Evolutionary conservation across 2,329 filamentous ascomycete genomes (phyloP).

Genomic region (Aspergillus spinulosporus): DNA sequence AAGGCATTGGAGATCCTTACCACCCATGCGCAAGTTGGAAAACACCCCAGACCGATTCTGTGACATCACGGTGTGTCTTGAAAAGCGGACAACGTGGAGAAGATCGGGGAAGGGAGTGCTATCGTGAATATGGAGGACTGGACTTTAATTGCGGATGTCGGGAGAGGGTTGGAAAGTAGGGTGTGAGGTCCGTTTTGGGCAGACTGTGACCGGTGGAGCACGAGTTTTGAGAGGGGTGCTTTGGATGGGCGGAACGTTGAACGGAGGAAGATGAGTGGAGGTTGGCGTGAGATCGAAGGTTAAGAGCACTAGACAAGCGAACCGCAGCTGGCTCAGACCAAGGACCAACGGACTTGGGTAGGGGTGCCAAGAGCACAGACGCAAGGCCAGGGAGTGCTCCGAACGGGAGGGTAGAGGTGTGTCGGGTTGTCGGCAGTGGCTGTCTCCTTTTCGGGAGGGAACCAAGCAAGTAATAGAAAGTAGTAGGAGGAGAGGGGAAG

Average conservation of each 20-base stretch:
- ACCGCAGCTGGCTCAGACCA: constrained; percentile 28
- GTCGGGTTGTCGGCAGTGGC: constrained; percentile 10
- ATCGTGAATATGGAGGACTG: constrained; percentile 45
- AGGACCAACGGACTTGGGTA: constrained; percentile 26
- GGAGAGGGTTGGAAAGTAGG: constrained; percentile 37
- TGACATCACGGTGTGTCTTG: constrained; percentile 64
- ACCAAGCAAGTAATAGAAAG: constrained; percentile 14
- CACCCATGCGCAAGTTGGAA: constrained; percentile 89
- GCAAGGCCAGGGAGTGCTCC: constrained; percentile 21
- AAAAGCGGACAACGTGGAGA: constrained; percentile 22
- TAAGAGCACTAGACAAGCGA: constrained; percentile 28
- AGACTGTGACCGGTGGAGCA: constrained; percentile 36
- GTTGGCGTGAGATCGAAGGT: constrained; percentile 37
- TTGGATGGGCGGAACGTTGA: constrained; percentile 39
- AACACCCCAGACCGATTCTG: constrained; percentile 90
- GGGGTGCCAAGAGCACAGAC: constrained; percentile 35
- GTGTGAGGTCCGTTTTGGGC: constrained; percentile 59
- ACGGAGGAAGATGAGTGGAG: constrained; percentile 34
- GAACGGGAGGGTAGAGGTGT: constrained; percentile 17
- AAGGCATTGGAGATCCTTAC: constrained; percentile 57
- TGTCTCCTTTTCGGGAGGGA: constrained; percentile 11
- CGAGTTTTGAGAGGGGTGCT: constrained; percentile 32
- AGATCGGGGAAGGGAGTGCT: constrained; percentile 28
- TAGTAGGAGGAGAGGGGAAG: constrained; percentile 14
- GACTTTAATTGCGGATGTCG: constrained; percentile 49